phyloP scores from a whole-genome alignment of 768 basidiomycete genomes.

The Lentinula boryana region DNA sequence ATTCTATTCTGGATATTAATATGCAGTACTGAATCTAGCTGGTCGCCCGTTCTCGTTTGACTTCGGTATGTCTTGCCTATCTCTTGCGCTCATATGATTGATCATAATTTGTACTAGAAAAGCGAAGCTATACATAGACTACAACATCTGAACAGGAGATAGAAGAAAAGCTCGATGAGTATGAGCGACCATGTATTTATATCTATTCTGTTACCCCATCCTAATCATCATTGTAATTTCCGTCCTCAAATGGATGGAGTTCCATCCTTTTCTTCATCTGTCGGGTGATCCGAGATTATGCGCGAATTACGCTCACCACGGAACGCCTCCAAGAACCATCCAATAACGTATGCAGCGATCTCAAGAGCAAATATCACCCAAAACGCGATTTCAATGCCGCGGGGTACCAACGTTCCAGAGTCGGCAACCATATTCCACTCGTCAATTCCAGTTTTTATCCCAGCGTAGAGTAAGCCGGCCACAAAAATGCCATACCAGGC shows the following conservation, averaged over 20 bases:
- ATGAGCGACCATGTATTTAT: neutral
- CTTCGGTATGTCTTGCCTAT: neutral
- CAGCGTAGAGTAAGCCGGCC: slow-evolving; percentile 12
- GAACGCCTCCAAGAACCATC: slow-evolving; percentile 12
- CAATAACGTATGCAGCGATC: slow-evolving; percentile 11
- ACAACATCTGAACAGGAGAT: neutral
- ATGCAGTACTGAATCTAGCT: neutral
- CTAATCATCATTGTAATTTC: neutral
- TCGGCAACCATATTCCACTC: slow-evolving; percentile 13
- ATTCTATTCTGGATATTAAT: neutral
- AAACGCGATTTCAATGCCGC: slow-evolving; percentile 7
- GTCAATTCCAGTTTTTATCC: slow-evolving; percentile 14
- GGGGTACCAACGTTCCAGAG: slow-evolving; percentile 9
- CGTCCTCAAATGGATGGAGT: neutral
- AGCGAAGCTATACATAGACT: neutral
- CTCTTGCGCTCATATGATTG: neutral
- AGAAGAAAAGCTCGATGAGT: neutral
- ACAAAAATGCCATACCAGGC: slow-evolving; percentile 10
- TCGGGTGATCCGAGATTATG: neutral
- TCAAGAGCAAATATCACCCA: slow-evolving; percentile 13
- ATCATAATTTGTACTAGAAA: neutral
- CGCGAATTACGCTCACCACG: neutral
- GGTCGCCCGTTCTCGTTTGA: neutral
- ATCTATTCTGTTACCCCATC: neutral
- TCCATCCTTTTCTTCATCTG: neutral